Evolutionary conservation across 1,284 basidiomycete genomes (phyloP).

Genomic region (Irpex sp.): DNA sequence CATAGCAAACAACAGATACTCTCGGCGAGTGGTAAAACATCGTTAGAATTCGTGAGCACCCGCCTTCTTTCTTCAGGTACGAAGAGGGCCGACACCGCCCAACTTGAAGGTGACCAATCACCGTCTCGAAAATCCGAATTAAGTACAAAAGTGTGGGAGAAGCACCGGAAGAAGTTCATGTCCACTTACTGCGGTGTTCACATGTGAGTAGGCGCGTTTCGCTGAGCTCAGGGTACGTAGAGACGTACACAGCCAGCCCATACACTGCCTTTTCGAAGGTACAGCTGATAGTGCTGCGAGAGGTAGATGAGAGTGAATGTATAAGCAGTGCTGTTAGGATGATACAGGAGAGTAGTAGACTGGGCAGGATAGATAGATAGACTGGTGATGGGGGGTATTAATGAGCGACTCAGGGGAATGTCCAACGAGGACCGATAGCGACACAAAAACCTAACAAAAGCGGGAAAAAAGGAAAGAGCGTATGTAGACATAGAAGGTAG

Average conservation of each 20-base stretch:
- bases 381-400: neutral
- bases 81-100: neutral
- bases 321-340: neutral
- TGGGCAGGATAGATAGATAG: neutral
- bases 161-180: neutral
- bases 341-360: neutral
- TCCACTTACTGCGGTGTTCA: neutral
- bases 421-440: neutral
- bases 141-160: neutral
- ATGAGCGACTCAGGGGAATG: neutral
- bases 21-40: too few relatives aligned
- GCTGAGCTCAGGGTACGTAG: neutral
- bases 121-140: neutral
- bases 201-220: neutral
- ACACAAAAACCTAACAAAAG: too few relatives aligned
- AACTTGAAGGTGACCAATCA: neutral
- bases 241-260: neutral
- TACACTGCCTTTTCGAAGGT: neutral
- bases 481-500: too few relatives aligned
- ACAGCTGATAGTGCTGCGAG: too few relatives aligned
- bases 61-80: neutral
- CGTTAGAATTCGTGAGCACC: too few relatives aligned
- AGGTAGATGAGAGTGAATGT: too few relatives aligned
- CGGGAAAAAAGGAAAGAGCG: too few relatives aligned
- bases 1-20: too few relatives aligned